Evolutionary conservation across 2,329 filamentous ascomycete species (phyloP), one percentile per base, ranked within the genome.

Genomic region (Paecilomyces formosus): DNA sequence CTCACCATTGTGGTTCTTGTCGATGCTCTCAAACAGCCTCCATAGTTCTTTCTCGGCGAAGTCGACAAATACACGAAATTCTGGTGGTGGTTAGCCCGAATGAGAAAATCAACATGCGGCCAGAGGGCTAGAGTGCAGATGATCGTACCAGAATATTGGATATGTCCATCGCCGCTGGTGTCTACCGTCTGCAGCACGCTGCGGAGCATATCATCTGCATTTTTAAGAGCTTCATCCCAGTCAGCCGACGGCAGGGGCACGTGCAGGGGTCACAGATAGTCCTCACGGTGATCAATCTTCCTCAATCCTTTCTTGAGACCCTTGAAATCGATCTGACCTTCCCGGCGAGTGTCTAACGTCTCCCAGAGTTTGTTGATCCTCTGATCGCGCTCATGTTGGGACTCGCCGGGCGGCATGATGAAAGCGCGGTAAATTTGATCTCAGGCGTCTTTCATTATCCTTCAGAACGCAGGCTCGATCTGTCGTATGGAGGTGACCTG

Each of bases 271-370:
- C 62, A 62, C 33, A 50, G n/a, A 57, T 22, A 54, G 54, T 57
- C 56, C 87, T 77, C 77, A 96, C 92, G 94, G 74, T 99, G 94
- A 74, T 97, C 92, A 69, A 97, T 91, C 75, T 87, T 89, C 72
- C 82, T 86, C 70, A 99, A 78, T 3, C 93, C 94, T 76, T 86
- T 90, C 77, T 92, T 88, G 66, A 99, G 79, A 31, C 86, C 92
- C 72, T 88, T 86, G 64, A 95, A 80, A 76, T 97, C 92, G 67
- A 99, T 81, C 72, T 90, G 87, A 60, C 90, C 90, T 67, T 88
- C 86, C 60, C 82, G 82, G 64, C 86, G 84, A 64, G 88, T 87
- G 74, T 96, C 92, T 65, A 99, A 83, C 68, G 85, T 87, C 71
- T 79, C 80, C 92, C 93, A 97, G 69, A 97, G 84, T 73, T 86